These are phyloP conservation scores for Lumnitzera racemosa DNA, from an alignment of 345 rosid genomes.

Conservation along the genomic window DNA sequence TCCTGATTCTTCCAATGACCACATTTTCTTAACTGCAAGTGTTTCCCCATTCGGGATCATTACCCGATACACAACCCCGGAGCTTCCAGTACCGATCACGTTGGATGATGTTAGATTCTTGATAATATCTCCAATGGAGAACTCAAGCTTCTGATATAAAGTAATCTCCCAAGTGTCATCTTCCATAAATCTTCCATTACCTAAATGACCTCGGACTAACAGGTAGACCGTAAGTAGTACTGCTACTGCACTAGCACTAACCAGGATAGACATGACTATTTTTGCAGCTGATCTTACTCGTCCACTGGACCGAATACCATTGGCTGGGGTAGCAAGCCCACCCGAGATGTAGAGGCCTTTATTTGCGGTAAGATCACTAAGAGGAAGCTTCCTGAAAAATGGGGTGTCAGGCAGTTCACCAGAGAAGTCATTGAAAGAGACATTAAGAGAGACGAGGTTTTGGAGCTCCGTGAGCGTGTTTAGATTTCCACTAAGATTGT, in stretches of 20 bases:
- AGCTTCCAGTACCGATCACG: conserved; percentile 95
- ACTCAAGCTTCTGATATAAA: conserved; percentile 76
- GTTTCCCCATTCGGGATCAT: conserved; percentile 61
- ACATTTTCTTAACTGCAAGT: conserved; percentile 89
- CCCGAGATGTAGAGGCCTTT: conserved; percentile 48
- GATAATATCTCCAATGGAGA: conserved; percentile 65
- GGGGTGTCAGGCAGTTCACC: conserved; percentile 81
- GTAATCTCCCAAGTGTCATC: conserved; percentile 65
- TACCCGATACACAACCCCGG: conserved; percentile 86
- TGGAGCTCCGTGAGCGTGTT: conserved; percentile 55
- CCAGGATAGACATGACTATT: conserved; percentile 51
- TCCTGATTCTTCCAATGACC: conserved; percentile 76
- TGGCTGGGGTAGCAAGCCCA: conserved; percentile 33
- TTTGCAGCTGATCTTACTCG: conserved; percentile 43
- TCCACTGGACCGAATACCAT: conserved; percentile 15
- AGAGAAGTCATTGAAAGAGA: conserved; percentile 85
- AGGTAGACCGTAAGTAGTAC: conserved; percentile 53
- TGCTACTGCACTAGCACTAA: conserved; percentile 55
- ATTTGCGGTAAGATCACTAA: conserved; percentile 63
- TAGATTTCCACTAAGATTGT: conserved; percentile 55
- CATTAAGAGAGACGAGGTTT: conserved; percentile 84
- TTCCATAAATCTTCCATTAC: conserved; percentile 23
- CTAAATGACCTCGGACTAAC: conserved; percentile 37
- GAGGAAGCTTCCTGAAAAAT: conserved; percentile 72
- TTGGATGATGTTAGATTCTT: conserved; percentile 58